phyloP scores from a whole-genome alignment of 768 basidiomycete species.

The Xerocomellus intermedius region DNA sequence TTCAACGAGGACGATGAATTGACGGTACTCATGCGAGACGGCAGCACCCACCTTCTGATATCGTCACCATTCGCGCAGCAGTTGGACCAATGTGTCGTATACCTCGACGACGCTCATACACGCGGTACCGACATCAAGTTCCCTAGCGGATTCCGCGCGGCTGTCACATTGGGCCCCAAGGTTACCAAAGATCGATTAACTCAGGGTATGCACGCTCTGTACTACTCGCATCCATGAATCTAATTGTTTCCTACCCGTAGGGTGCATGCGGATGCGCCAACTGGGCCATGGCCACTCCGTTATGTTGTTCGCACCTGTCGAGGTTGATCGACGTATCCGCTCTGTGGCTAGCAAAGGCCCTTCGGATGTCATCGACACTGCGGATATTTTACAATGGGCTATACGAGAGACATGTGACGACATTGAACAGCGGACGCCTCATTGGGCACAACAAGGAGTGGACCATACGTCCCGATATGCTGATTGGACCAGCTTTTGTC shows the following conservation, averaged over 20 bases:
- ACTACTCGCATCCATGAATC: neutral
- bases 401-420: slow-evolving; percentile 45
- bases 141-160: slow-evolving; percentile 34
- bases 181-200: slow-evolving; percentile 37
- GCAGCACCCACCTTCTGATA: slow-evolving; percentile 24
- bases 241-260: slow-evolving; percentile 19
- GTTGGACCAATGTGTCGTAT: slow-evolving; percentile 36
- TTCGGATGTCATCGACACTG: slow-evolving; percentile 2
- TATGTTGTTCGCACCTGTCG: slow-evolving; percentile 46
- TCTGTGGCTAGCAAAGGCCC: slow-evolving; percentile 12
- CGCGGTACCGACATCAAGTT: slow-evolving; percentile 40
- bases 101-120: slow-evolving; percentile 42
- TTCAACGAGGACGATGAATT: slow-evolving; percentile 34
- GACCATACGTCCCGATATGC: slow-evolving; percentile 18
- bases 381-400: slow-evolving; percentile 43
- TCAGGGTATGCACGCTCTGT: slow-evolving; percentile 29
- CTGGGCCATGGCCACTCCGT: slow-evolving; percentile 48
- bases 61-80: slow-evolving; percentile 36
- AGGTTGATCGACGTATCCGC: slow-evolving; percentile 40
- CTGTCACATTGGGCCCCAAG: slow-evolving; percentile 38
- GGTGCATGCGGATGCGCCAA: slow-evolving; percentile 54
- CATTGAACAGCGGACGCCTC: slow-evolving; percentile 39
- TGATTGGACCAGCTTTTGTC: slow-evolving; percentile 16
- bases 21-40: slow-evolving; percentile 30
- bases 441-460: slow-evolving; percentile 42